phyloP scores from a whole-genome alignment of 2,329 filamentous ascomycete species.

The Arthrobotrys musiformis region DNA sequence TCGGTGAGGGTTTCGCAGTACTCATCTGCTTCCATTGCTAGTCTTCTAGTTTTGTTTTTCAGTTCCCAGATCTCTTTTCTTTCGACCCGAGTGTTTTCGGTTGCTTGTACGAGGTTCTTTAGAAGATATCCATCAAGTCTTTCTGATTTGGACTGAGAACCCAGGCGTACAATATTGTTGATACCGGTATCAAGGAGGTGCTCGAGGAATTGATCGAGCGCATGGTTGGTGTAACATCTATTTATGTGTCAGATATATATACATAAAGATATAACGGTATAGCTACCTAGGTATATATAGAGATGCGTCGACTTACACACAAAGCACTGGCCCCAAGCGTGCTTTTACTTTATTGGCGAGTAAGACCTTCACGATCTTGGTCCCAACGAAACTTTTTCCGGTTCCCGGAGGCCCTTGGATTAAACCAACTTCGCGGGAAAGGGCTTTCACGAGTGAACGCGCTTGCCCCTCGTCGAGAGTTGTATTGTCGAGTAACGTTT shows the following conservation, averaged over 20 bases:
- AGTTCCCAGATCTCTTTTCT: conserved; percentile 24
- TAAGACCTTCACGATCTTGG: conserved; percentile 65
- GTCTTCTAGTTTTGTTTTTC: not conserved
- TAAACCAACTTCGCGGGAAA: conserved; percentile 69
- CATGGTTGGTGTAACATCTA: conserved; percentile 69
- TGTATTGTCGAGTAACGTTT: conserved; percentile 61
- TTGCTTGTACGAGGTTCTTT: conserved; percentile 4
- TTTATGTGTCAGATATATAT: not conserved
- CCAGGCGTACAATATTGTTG: conserved; percentile 71
- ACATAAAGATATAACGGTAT: not conserved
- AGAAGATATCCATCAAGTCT: conserved; percentile 61
- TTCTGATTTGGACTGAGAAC: conserved; percentile 70
- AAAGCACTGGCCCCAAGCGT: conserved; percentile 67
- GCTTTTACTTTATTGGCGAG: conserved; percentile 62
- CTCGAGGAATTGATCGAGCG: conserved; percentile 70
- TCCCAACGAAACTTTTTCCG: conserved; percentile 73
- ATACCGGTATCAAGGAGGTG: conserved; percentile 68
- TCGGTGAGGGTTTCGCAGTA: conserved; percentile 23
- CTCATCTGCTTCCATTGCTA: not conserved
- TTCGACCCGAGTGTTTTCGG: conserved; percentile 30
- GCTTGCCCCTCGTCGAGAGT: conserved; percentile 69
- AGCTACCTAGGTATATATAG: not conserved
- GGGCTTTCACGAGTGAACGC: conserved; percentile 67
- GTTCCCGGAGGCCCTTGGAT: conserved; percentile 79
- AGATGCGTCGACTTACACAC: conserved; percentile 61